A percentile compares a stretch with the other conserved stretches of the same genome.
Conservation (phyloP, 2,329 filamentous ascomycete species). For the Trichoderma arundinaceum region DNA sequence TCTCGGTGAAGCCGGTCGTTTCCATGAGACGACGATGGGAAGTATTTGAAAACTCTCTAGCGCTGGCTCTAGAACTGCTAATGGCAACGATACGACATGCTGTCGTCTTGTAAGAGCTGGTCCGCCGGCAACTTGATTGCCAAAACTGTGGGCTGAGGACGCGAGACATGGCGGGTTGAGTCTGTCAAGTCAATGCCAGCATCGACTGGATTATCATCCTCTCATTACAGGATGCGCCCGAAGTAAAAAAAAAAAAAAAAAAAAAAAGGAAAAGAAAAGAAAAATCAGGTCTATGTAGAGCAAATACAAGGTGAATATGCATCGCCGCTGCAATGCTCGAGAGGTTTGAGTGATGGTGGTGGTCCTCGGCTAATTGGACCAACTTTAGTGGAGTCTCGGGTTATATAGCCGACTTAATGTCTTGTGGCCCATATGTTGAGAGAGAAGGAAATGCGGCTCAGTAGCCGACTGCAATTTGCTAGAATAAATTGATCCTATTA, state of each 20-base stretch:
- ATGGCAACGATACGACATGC: background rate
- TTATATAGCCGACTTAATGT: constrained; percentile 21
- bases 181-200: background rate
- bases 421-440: background rate
- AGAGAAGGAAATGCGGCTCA: background rate
- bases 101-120: background rate
- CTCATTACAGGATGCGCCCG: background rate
- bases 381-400: constrained; percentile 4
- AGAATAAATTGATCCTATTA: background rate
- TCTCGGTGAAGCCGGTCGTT: constrained; percentile 72
- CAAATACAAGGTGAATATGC: background rate
- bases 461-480: background rate
- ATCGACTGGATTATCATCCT: background rate
- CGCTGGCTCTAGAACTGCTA: too few relatives aligned
- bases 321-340: background rate
- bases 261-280: too few relatives aligned
- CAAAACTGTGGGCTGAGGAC: background rate
- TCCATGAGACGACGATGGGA: constrained; percentile 64
- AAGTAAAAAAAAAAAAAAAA: too few relatives aligned
- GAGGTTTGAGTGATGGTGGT: background rate
- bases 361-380: constrained; percentile 19
- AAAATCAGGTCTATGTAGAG: background rate
- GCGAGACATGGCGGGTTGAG: constrained; percentile 4
- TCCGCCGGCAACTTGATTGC: constrained; percentile 8
- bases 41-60: constrained; percentile 46